A percentile compares a stretch with the other conserved stretches of the same genome.
These are phyloP conservation scores for Sarocladium kiliense DNA, from an alignment of 2,329 filamentous ascomycete species.

Conservation along the genomic window DNA sequence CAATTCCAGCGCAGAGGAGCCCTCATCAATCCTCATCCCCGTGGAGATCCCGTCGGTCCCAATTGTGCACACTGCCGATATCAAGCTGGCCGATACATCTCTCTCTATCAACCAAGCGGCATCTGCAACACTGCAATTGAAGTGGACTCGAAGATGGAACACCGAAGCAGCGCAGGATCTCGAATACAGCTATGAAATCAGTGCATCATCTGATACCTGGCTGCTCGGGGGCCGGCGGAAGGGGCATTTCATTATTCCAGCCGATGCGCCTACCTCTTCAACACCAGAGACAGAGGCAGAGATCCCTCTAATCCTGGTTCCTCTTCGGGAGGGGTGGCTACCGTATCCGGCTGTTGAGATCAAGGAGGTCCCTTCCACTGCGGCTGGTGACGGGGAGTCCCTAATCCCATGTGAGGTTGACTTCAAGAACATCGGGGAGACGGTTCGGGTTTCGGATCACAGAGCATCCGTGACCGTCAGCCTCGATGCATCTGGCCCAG, in stretches of 20 bases:
- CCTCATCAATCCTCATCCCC: slow-evolving; percentile 73
- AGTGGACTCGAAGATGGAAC: slow-evolving; percentile 61
- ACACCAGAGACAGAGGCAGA: slow-evolving; percentile 47
- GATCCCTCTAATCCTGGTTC: slow-evolving; percentile 72
- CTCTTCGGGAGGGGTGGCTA: slow-evolving; percentile 72
- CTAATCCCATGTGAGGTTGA: slow-evolving; percentile 68
- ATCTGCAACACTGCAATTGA: slow-evolving; percentile 54
- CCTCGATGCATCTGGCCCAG: slow-evolving; percentile 60
- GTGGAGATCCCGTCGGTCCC: slow-evolving; percentile 83
- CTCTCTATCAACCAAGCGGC: slow-evolving; percentile 59
- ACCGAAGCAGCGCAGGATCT: slow-evolving; percentile 43
- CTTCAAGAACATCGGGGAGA: slow-evolving; percentile 71
- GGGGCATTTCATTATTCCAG: slow-evolving; percentile 65
- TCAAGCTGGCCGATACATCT: slow-evolving; percentile 41
- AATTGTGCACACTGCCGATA: slow-evolving; percentile 74
- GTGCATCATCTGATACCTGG: slow-evolving; percentile 71
- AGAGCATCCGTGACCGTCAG: slow-evolving; percentile 68
- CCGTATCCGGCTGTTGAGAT: slow-evolving; percentile 77
- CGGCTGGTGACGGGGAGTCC: slow-evolving; percentile 9
- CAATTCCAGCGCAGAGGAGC: slow-evolving; percentile 22
- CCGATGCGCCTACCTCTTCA: slow-evolving; percentile 17
- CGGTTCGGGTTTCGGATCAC: slow-evolving; percentile 68
- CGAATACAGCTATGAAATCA: slow-evolving; percentile 80
- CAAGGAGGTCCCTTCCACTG: slow-evolving; percentile 46
- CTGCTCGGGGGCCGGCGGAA: slow-evolving; percentile 77